phyloP scores from a whole-genome alignment of 306 rosid genomes.

The Ceratonia siliqua region DNA sequence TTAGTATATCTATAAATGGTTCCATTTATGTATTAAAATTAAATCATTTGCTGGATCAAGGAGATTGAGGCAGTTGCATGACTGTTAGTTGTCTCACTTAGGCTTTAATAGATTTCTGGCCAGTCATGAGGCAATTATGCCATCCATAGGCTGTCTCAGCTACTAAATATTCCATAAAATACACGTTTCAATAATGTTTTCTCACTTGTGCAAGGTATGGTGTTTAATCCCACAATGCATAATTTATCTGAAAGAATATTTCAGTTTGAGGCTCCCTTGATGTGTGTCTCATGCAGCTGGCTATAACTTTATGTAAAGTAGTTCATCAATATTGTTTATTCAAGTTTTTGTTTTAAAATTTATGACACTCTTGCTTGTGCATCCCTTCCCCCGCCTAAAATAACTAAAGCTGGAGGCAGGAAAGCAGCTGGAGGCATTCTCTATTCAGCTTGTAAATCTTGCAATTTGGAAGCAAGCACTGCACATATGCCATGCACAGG shows the following conservation, averaged over 20 bases:
- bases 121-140: not conserved
- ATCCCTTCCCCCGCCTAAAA: conserved; percentile 10
- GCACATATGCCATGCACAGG: conserved; percentile 97
- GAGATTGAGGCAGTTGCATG: not conserved
- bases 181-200: not conserved
- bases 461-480: conserved; percentile 98
- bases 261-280: not conserved
- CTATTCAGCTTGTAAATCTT: conserved; percentile 96
- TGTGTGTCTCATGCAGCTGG: conserved; percentile 14
- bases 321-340: conserved; percentile 24
- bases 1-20: not conserved
- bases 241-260: not conserved
- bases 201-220: not conserved
- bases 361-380: conserved; percentile 8
- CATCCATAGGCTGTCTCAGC: not conserved
- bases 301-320: conserved; percentile 13
- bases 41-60: not conserved
- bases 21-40: not conserved
- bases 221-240: not conserved
- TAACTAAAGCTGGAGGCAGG: conserved; percentile 57
- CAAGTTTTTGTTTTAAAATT: not conserved
- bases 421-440: conserved; percentile 87
- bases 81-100: not conserved
- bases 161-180: not conserved
- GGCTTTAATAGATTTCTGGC: not conserved